Base-by-base conservation (phyloP, 2,329 filamentous ascomycete genomes). In the Fusarium poae region DNA sequence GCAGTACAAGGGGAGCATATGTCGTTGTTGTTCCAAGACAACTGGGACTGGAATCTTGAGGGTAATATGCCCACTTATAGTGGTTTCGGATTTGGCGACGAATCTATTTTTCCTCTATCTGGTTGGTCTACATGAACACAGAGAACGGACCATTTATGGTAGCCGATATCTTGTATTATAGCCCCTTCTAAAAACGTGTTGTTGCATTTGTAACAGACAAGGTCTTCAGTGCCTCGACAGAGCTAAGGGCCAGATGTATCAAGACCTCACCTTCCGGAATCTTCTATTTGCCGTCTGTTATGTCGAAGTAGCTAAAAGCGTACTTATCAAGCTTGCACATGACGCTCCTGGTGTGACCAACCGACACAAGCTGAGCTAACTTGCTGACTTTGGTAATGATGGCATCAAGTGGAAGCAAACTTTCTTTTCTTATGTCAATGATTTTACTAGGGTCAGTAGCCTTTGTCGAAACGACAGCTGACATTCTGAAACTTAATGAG, bases 31-130 rank as follows among this genome's bases (percentile, higher is more conserved):
- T 62, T 62, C 21, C 39, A 61, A 0, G 56, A 62, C 3, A 61
- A 53, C 0, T 62, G 56, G 56, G 58, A 62, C 4, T 62, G 56
- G 56, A 61, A 27, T 1, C 27, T 62, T 4, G 58, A 62, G 1
- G 45, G 56, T 0, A 40, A 57, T 5, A 44, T 61, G 27, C 56
- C 56, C 1, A 61, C 37, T 0, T 61, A 60, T 5, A 29, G 57
- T 1, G 57, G 57, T n/a, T 25, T 61, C 5, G 58, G 56, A 5
- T 53, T 45, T 0, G 27, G 45, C 3, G 56, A 61, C 6, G 58
- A 61, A 18, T 45, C 37, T 11, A 29, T 39, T 2, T 62, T 62
- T 21, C 56, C 39, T 12, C n/a, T 39, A 7, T 10, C 29, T 12
- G 20, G 29, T 8, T 30, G 57, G 10, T 39, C 16, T 23, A 25